These are phyloP conservation scores for Diaporthe citrichinensis DNA, from an alignment of 2,329 filamentous ascomycete genomes.

Conservation along the genomic window DNA sequence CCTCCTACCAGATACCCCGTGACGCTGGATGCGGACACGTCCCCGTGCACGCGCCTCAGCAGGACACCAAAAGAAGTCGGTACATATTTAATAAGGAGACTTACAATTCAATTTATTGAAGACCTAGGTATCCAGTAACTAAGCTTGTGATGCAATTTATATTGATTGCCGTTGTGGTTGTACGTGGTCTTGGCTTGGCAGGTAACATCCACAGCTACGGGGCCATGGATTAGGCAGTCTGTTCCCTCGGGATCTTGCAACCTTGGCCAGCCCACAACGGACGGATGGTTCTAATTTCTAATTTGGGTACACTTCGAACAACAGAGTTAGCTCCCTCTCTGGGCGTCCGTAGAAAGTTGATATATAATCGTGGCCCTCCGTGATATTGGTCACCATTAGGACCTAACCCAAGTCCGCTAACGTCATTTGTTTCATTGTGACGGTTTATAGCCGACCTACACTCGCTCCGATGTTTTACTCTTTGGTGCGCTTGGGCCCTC, in stretches of 20 bases:
- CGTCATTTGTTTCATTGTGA: neutral
- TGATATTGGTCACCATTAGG: neutral
- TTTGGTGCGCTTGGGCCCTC: neutral
- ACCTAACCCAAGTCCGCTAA: too few species aligned
- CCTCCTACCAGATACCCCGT: neutral
- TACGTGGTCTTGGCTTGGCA: neutral
- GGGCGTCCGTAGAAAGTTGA: neutral
- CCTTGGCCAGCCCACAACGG: neutral
- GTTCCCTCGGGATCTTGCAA: neutral
- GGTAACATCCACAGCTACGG: neutral
- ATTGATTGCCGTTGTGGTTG: neutral
- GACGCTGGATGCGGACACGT: neutral
- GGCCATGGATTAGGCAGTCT: neutral
- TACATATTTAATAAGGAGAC: neutral
- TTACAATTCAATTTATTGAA: neutral
- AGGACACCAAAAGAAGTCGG: too few species aligned
- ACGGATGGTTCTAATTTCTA: neutral
- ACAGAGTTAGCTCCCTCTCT: neutral
- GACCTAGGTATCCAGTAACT: neutral
- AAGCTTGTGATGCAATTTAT: constrained; percentile 16
- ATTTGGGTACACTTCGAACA: neutral
- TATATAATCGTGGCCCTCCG: neutral
- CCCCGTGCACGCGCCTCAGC: neutral
- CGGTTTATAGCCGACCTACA: neutral
- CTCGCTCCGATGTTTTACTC: constrained; percentile 1